Percentiles rank a stretch among this genome's conserved stretches.
These are phyloP conservation scores for Zizania palustris DNA, from an alignment of 202 grass and related monocot genomes.

Conservation along the genomic window DNA sequence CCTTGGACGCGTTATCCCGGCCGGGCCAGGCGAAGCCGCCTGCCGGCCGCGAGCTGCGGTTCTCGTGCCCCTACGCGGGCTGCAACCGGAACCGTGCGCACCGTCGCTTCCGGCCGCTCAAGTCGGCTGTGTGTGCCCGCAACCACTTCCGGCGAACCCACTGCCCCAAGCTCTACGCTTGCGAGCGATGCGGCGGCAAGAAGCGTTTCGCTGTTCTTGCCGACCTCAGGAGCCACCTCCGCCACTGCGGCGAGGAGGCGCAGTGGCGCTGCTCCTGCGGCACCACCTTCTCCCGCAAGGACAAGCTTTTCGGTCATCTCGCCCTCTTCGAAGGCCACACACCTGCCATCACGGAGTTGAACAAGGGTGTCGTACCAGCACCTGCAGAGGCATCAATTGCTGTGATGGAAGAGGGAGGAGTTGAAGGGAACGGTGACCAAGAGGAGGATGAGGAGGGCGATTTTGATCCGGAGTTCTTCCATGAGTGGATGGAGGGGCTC, in stretches of 20 bases:
- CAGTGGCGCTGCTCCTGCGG: slow-evolving; percentile 97
- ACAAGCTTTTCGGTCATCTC: slow-evolving; percentile 94
- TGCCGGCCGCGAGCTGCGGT: slow-evolving; percentile 55
- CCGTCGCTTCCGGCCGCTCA: slow-evolving; percentile 88
- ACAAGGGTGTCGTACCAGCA: slow-evolving; percentile 46
- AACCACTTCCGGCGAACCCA: slow-evolving; percentile 97
- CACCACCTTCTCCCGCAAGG: slow-evolving; percentile 97
- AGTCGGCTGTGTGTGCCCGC: slow-evolving; percentile 80
- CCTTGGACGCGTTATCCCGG: slow-evolving; percentile 81
- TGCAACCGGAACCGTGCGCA: slow-evolving; percentile 86
- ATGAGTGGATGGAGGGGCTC: slow-evolving; percentile 77
- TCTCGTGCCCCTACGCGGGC: slow-evolving; percentile 79
- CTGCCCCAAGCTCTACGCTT: slow-evolving; percentile 91
- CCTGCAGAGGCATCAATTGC: slow-evolving; percentile 26
- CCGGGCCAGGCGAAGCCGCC: slow-evolving; percentile 50
- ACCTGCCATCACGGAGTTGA: slow-evolving; percentile 49
- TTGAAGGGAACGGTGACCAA: slow-evolving; percentile 25
- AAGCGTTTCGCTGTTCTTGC: slow-evolving; percentile 93
- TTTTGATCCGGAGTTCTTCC: slow-evolving; percentile 69
- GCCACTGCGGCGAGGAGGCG: slow-evolving; percentile 78
- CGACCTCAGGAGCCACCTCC: slow-evolving; percentile 85
- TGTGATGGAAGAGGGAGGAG: slow-evolving; percentile 54
- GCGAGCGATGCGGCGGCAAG: slow-evolving; percentile 71
- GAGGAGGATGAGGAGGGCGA: slow-evolving; percentile 41
- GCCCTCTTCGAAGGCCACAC: slow-evolving; percentile 92